These are phyloP conservation scores for Plasmodium blacklocki DNA, from an alignment of 169 alveolate genomes.

Conservation along the genomic window DNA sequence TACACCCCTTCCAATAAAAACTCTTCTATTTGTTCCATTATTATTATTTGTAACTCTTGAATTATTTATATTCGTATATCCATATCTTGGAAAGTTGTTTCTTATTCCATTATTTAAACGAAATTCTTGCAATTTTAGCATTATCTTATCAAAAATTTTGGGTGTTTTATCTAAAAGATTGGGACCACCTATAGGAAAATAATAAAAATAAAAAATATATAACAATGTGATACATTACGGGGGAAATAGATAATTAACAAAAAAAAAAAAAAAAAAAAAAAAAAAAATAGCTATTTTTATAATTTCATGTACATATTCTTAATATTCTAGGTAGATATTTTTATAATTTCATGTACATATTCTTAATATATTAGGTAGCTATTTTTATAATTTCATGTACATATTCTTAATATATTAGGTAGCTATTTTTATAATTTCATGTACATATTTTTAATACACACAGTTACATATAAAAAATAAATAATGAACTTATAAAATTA, in stretches of 20 bases:
- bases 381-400: no score
- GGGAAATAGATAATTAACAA: neutral
- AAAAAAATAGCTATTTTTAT: neutral
- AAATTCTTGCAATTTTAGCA: slow-evolving; percentile 78
- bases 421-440: no score
- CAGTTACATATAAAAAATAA: no score
- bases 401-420: neutral
- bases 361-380: neutral
- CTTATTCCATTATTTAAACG: slow-evolving; percentile 35
- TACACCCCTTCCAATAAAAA: slow-evolving; percentile 88
- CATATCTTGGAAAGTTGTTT: slow-evolving; percentile 30
- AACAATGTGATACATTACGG: neutral
- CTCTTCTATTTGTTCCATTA: slow-evolving; percentile 57
- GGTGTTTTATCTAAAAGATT: slow-evolving; percentile 83
- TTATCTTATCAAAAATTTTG: slow-evolving; percentile 80
- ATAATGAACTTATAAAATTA: no score
- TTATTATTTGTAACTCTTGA: slow-evolving; percentile 54
- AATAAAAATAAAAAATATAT: slow-evolving; percentile 4
- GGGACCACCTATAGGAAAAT: slow-evolving; percentile 71
- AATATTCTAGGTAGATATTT: neutral
- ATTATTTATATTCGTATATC: slow-evolving; percentile 41
- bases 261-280: neutral
- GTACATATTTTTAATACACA: slow-evolving; percentile 5
- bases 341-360: neutral
- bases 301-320: neutral